These are phyloP conservation scores for Coleophoma crateriformis DNA, from an alignment of 2,329 filamentous ascomycete species.

Conservation along the genomic window DNA sequence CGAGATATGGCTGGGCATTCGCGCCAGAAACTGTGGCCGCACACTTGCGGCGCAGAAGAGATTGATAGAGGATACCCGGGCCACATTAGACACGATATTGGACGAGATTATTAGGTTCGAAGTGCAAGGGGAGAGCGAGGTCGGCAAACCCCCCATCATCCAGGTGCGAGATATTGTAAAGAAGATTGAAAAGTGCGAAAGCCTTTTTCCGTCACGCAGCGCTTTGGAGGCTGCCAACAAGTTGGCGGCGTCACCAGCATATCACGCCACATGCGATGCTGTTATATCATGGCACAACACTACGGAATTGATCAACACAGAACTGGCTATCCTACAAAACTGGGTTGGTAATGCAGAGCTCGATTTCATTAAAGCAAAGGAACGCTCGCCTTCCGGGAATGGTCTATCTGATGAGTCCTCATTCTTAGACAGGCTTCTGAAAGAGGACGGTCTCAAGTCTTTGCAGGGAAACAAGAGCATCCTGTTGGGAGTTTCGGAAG, in stretches of 20 bases:
- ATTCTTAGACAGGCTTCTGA: constrained; percentile 90
- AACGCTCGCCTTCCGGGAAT: constrained; percentile 61
- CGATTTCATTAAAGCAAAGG: constrained; percentile 76
- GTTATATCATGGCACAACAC: constrained; percentile 97
- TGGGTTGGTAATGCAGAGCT: constrained; percentile 97
- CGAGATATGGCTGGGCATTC: constrained; percentile 82
- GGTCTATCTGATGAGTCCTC: constrained; percentile 85
- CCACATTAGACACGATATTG: constrained; percentile 65
- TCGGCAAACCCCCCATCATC: constrained; percentile 74
- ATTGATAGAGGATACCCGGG: constrained; percentile 79
- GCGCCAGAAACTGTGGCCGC: constrained; percentile 78
- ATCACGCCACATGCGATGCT: constrained; percentile 77
- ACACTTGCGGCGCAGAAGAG: constrained; percentile 79
- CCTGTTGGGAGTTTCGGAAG: constrained; percentile 73
- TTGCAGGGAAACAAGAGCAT: constrained; percentile 85
- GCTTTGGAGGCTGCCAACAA: constrained; percentile 72
- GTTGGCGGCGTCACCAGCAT: constrained; percentile 68
- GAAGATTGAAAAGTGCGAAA: constrained; percentile 86
- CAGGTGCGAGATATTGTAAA: constrained; percentile 86
- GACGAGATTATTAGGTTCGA: constrained; percentile 90
- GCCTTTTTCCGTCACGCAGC: constrained; percentile 74
- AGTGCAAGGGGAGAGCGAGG: constrained; percentile 89
- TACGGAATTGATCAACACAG: constrained; percentile 90
- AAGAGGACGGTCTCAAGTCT: constrained; percentile 90
- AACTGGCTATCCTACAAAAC: constrained; percentile 82